Evolutionary conservation across 257 asterid genomes (phyloP), one percentile per base, ranked within the genome.

Genomic region (Solanum lycopersicoides): DNA sequence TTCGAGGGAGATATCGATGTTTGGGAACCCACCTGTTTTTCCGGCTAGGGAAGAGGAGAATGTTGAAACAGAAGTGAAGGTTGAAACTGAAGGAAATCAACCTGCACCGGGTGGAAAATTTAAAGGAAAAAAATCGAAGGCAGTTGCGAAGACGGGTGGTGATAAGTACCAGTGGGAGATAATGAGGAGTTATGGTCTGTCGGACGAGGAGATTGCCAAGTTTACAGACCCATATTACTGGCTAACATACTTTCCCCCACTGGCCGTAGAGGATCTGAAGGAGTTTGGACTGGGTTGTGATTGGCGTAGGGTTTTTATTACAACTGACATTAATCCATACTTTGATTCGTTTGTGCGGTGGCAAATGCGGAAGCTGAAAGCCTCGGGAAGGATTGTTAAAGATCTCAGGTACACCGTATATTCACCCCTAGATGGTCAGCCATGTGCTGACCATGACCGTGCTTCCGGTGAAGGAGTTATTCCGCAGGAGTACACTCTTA

Each of bases 391-490:
- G 91, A 97, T 97, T 71, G 99, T 95, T 7, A 97, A 97, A 91
- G 99, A 94, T 85, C 90, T 95, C 88, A 91, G 98, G 86, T 94
- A 94, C 87, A 87, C 98, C 12, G 79, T 95, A 83, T 97, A 92
- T 88, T 97, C 99, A 53, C 99, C 99, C 15, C 88, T 93, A 86
- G 98, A 97, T 87, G 97, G 98, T 37, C 99, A 97, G 88, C 99
- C 99, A 7, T 97, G 99, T 86, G 99, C 99, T 1, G 99, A 97
- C 90, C 99, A 97, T 79, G 99, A 97, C 90, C 94, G 98, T 34
- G 95, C 99, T 74, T 95, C 98, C 0, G 99, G 99, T 32, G 99
- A 97, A 95, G 99, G 99, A 84, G 99, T 97, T 83, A 91, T 91
- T 87, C 98, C 99, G 0, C 98, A 97, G 90, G 99, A 97, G 91